Evolutionary conservation across 495 filamentous ascomycete species (phyloP), one percentile per base, ranked within the genome.

Genomic region (Cenococcum geophilum): DNA sequence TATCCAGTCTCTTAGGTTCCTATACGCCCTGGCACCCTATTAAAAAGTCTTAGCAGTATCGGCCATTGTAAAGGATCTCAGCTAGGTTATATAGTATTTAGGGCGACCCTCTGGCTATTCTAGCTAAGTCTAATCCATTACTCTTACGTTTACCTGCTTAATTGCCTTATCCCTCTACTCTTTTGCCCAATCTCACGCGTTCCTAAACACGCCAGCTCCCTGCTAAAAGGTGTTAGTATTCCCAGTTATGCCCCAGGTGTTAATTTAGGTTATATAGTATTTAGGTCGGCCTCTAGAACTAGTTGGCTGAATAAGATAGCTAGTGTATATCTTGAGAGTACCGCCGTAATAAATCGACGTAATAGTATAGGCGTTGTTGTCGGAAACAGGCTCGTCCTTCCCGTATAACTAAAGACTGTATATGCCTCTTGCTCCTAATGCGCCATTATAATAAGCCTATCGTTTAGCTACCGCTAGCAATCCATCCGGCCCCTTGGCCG

Each of bases 191-290:
- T 77, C 73, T 65, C 72, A 54, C 1, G 60, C 60, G 66, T 78
- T 78, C 48, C 75, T 64, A 55, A 71, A 75, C 47, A 71, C 74
- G n/a, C 65, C 59, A 25, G 68, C 69, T 51, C 75, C 76, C 57
- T 74, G 5, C 23, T 65, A 55, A 42, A 73, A 77, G 1, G 35
- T 69, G 1, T 76, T 67, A 14, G 42, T 9, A 49, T 55, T 62
- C 20, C 52, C 68, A 1, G 65, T 74, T 70, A 79, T 64, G 1
- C n/a, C 57, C 6, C 36, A 75, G 9, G 58, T 14, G 6, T 61
- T 20, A 11, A 78, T n/a, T 49, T 76, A 60, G 27, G 66, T 75
- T 75, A 78, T 82, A 60, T 73, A 55, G 61, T 80, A 80, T 58
- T 72, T 70, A 5, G 71, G 69, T 58, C 50, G 58, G 40, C 60